Base-by-base conservation (phyloP, 2,329 filamentous ascomycete species). In the Helotiales sp. region DNA sequence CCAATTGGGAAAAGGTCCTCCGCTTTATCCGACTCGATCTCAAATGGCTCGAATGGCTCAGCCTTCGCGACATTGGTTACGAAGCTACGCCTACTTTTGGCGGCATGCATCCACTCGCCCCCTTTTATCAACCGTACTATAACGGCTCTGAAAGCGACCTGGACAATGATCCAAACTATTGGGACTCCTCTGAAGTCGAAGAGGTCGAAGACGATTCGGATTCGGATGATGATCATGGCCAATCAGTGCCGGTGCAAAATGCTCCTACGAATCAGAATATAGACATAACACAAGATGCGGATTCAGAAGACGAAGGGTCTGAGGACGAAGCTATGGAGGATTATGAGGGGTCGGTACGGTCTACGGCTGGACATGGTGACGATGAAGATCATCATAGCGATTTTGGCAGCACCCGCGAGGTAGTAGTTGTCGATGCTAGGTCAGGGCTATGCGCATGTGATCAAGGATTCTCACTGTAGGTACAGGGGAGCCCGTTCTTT, bases 1-100 rank as follows among this genome's bases (percentile, higher is more conserved):
- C 24, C 3, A 52, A 47, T 13, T 91, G 89, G 89, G 83, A 82
- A 69, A 84, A 89, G 63, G 82, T 91, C 0, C 81, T 91, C 0
- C 75, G 78, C 4, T 83, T 84, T 22, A 78, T 91, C 15, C 83
- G 86, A 57, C 78, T 83, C 8, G 82, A 88, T 58, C 85, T 89
- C 81, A 78, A 80, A 37, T n/a, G 54, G 17, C 80, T 91, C 17
- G 84, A 89, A 54, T 89, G 87, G 82, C 82, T 91, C 32, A 87
- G 87, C 71, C 77, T 91, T n/a, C 80, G 86, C 40, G 79, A 86
- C 6, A 87, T 90, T 57, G 85, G 87, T 43, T 91, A 91, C 72
- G 83, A 82, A 34, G 64, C 43, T 11, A n/a, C 17, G 37, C 47
- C 32, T 40, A 63, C 40, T 20, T 30, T 58, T 37, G 59, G 15